phyloP scores from a whole-genome alignment of 192 early-diverging fungal genomes.

The Coemansia sp. region DNA sequence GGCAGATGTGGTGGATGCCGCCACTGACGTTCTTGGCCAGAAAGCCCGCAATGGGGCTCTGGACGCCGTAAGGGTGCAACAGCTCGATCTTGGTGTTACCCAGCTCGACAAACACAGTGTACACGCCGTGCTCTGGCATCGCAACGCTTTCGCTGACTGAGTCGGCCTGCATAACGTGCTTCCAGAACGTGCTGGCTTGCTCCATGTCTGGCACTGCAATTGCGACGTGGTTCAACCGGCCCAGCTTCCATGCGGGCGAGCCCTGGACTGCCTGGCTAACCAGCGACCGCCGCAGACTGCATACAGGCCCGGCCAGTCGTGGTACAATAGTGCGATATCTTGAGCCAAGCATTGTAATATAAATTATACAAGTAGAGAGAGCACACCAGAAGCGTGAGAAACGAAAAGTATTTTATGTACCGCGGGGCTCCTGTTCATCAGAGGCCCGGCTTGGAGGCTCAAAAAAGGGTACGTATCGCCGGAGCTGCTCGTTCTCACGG shows the following conservation, averaged over 20 bases:
- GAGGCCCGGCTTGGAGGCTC: not conserved
- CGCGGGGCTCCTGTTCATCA: not conserved
- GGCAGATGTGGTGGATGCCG: slow-evolving; percentile 83
- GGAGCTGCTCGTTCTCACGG: slow-evolving; percentile 48
- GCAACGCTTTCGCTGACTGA: slow-evolving; percentile 68
- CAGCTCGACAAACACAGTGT: slow-evolving; percentile 81
- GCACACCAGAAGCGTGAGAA: slow-evolving; percentile 4
- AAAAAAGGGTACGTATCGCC: slow-evolving; percentile 39
- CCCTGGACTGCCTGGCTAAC: slow-evolving; percentile 14
- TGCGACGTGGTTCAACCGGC: slow-evolving; percentile 78
- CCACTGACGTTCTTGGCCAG: slow-evolving; percentile 77
- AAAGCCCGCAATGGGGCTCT: slow-evolving; percentile 75
- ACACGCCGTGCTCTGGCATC: slow-evolving; percentile 80
- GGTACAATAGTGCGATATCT: not conserved
- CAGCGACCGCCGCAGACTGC: slow-evolving; percentile 15
- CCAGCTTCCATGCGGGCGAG: slow-evolving; percentile 66
- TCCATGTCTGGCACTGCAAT: slow-evolving; percentile 78
- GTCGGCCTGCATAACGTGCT: slow-evolving; percentile 64
- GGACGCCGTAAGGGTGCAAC: slow-evolving; percentile 70
- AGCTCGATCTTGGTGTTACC: slow-evolving; percentile 88
- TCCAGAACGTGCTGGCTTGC: slow-evolving; percentile 68
- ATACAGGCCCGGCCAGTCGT: not conserved
- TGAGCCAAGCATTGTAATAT: too few relatives aligned
- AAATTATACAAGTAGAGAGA: too few relatives aligned
- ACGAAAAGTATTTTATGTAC: not conserved